A percentile compares a stretch with the other conserved stretches of the same genome.
Evolutionary conservation across 2,329 filamentous ascomycete genomes (phyloP).

Genomic region (Tothia fuscella): DNA sequence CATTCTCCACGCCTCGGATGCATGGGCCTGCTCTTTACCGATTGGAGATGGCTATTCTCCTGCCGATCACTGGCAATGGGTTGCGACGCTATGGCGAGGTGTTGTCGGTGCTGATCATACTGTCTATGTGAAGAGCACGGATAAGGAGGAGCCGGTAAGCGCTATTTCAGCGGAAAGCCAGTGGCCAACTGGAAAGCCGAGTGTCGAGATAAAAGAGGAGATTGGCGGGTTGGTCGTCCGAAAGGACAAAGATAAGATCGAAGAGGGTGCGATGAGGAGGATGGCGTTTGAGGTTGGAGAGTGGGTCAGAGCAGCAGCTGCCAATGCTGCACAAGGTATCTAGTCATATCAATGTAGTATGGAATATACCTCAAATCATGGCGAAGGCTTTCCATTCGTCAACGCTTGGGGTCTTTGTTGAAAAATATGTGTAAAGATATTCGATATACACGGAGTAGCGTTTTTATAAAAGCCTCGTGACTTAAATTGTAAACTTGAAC

Average conservation of each 20-base stretch:
- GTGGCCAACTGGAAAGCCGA: conserved; percentile 9
- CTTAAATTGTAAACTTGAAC: too few relatives aligned
- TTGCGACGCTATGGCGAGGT: conserved; percentile 84
- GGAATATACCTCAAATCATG: too few relatives aligned
- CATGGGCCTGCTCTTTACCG: conserved; percentile 59
- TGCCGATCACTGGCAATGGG: conserved; percentile 96
- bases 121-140: conserved; percentile 47
- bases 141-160: conserved; percentile 16
- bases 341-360: too few relatives aligned
- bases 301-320: conserved; percentile 42
- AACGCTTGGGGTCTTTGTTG: too few relatives aligned
- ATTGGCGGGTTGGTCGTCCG: conserved; percentile 28
- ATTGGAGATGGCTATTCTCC: conserved; percentile 68
- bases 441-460: too few relatives aligned
- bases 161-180: not conserved
- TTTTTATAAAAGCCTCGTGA: too few relatives aligned
- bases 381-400: too few relatives aligned
- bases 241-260: conserved; percentile 25
- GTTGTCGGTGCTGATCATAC: conserved; percentile 72
- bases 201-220: conserved; percentile 28
- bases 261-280: conserved; percentile 49
- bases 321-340: too few relatives aligned
- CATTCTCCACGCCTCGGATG: conserved; percentile 66
- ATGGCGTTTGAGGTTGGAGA: conserved; percentile 82
- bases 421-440: too few relatives aligned